Conservation (phyloP, 2,329 filamentous ascomycete species). For the Capronia americana region DNA sequence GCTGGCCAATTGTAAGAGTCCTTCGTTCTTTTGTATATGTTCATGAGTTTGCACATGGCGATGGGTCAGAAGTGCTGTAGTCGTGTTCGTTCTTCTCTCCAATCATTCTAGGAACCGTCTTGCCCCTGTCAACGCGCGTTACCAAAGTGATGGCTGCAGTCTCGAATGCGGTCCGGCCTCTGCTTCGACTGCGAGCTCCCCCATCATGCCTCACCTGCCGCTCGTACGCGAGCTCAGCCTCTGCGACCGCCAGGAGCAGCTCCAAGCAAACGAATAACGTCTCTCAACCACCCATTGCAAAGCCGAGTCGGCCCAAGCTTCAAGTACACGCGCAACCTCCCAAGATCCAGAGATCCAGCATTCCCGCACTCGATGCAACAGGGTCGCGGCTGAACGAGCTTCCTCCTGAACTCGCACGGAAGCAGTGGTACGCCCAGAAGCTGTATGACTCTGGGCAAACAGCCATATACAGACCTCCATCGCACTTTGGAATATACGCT, state of each 20-base stretch:
- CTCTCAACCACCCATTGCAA: constrained; percentile 6
- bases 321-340: neutral
- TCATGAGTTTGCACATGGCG: neutral
- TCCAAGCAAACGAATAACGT: constrained; percentile 2
- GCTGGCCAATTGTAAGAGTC: neutral
- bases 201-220: constrained; percentile 18
- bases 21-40: neutral
- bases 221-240: constrained; percentile 22
- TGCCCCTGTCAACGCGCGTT: neutral
- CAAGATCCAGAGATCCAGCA: constrained; percentile 4
- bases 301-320: neutral
- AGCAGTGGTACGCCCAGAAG: constrained; percentile 32
- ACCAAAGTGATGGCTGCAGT: constrained; percentile 15
- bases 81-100: neutral
- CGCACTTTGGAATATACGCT: constrained; percentile 28
- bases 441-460: constrained; percentile 28
- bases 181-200: constrained; percentile 18
- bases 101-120: constrained; percentile 1
- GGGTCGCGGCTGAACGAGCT: constrained; percentile 7
- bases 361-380: constrained; percentile 4
- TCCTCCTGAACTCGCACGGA: constrained; percentile 18
- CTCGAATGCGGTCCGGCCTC: constrained; percentile 12
- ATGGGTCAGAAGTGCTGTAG: neutral
- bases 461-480: constrained; percentile 30
- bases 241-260: neutral